phyloP scores from a whole-genome alignment of 1,284 basidiomycete genomes.

The Sanghuangporus weigelae region DNA sequence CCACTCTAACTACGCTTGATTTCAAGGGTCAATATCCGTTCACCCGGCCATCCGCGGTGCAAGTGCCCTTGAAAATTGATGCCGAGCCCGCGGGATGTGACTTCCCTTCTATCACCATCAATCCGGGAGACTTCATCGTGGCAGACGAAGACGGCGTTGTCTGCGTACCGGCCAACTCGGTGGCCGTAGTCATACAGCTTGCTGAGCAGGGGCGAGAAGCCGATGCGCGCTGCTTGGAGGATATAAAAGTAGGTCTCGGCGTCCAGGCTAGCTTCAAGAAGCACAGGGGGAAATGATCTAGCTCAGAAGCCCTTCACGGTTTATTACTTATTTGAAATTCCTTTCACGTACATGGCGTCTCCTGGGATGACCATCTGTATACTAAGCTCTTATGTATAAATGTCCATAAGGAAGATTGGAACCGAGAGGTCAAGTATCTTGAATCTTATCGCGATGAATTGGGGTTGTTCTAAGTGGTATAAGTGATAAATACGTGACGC shows the following conservation, averaged over 20 bases:
- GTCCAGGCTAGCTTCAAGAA: slow-evolving; percentile 75
- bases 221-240: slow-evolving; percentile 73
- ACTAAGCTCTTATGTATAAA: background rate
- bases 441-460: background rate
- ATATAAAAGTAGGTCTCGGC: slow-evolving; percentile 71
- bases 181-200: slow-evolving; percentile 54
- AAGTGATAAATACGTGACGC: background rate
- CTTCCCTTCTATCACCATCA: slow-evolving; percentile 43
- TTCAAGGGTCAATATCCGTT: slow-evolving; percentile 74
- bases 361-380: no score
- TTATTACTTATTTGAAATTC: background rate
- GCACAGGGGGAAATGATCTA: slow-evolving; percentile 55
- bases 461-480: background rate
- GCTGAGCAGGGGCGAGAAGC: slow-evolving; percentile 59
- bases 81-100: slow-evolving; percentile 26
- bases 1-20: background rate
- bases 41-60: slow-evolving; percentile 76
- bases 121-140: slow-evolving; percentile 80
- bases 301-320: background rate
- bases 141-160: slow-evolving; percentile 92
- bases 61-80: slow-evolving; percentile 67
- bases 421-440: background rate
- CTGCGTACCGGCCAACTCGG: slow-evolving; percentile 59
- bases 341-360: no score
- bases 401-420: background rate